Evolutionary conservation across 257 asterid species (phyloP), one percentile per base, ranked within the genome.

Genomic region (Penstemon newberryi): DNA sequence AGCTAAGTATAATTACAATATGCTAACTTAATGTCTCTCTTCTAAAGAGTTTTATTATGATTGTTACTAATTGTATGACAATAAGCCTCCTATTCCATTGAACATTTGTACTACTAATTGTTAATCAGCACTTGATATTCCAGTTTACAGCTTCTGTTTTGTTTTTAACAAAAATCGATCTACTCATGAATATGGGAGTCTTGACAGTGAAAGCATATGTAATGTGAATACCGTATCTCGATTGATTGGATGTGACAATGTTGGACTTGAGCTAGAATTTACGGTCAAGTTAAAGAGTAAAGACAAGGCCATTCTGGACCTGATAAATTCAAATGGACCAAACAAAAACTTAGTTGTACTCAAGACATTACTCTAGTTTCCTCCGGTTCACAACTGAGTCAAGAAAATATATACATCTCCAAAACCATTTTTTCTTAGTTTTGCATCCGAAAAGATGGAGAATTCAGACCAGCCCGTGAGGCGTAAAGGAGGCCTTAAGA

Each of bases 401-500:
- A 47, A 4, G 12, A 45, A 25, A 33, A 46, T 38, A 13, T 8
- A 11, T 15, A 2, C 12, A 19, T 9, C 7, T 19, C n/a, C 5
- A 3, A 11, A 63, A 10, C 15, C 38, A 4, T 0, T 36, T 46
- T 47, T 11, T 65, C 55, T 7, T 45, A 19, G 63, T 53, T 70
- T 50, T 43, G 42, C 39, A 51, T 33, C 5, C 46, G 3, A 6
- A 54, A 61, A 74, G 53, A 84, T 82, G 85, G 88, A 75, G 80
- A 63, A 49, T 57, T 40, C 70, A 43, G 79, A 81, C 15, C 40
- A 46, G 47, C 56, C 12, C 3, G 18, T 60, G 2, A 41, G 61
- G 47, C 65, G 60, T 38, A 79, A 75, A 78, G 95, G 95, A 43
- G 96, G 96, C 33, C 74, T 85, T 13, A 73, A 38, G 56, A 87